phyloP scores from a whole-genome alignment of 805 yeast genomes.

The Suhomyces vadensis region DNA sequence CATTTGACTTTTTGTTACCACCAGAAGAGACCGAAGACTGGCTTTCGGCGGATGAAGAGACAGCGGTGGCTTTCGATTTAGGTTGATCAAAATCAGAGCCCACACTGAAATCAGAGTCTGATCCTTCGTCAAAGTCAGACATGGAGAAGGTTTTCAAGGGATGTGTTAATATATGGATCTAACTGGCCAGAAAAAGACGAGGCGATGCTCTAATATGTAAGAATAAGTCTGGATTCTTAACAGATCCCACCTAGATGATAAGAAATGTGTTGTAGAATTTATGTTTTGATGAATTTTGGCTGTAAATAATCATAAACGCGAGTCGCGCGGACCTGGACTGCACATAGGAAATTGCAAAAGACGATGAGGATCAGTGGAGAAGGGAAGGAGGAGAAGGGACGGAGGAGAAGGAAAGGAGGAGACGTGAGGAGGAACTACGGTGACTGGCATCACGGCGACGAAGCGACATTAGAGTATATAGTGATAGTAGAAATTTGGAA shows the following conservation, averaged over 20 bases:
- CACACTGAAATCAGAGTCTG: constrained; percentile 1
- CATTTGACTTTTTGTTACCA: constrained; percentile 25
- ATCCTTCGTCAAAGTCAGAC: constrained; percentile 2
- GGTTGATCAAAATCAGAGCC: not conserved
- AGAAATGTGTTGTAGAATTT: not conserved
- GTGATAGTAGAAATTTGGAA: no score
- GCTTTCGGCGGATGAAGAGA: not conserved
- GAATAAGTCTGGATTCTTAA: no score
- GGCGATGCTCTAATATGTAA: no score
- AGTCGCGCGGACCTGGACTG: not conserved
- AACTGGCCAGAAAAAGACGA: no score
- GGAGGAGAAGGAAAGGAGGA: not conserved
- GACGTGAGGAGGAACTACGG: not conserved
- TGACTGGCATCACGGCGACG: no score
- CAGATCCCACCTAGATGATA: no score
- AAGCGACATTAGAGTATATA: no score
- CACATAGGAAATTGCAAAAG: not conserved
- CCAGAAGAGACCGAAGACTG: constrained; percentile 11
- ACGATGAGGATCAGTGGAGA: not conserved
- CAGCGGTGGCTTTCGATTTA: not conserved
- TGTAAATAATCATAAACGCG: not conserved
- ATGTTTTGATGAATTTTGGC: constrained; percentile 1
- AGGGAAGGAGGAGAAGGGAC: not conserved
- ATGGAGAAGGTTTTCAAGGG: not conserved
- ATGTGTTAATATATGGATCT: no score